A percentile compares a stretch with the other conserved stretches of the same genome.
Conservation (phyloP, 352 stramenopile genomes). For the Peronosclerospora sorghi region DNA sequence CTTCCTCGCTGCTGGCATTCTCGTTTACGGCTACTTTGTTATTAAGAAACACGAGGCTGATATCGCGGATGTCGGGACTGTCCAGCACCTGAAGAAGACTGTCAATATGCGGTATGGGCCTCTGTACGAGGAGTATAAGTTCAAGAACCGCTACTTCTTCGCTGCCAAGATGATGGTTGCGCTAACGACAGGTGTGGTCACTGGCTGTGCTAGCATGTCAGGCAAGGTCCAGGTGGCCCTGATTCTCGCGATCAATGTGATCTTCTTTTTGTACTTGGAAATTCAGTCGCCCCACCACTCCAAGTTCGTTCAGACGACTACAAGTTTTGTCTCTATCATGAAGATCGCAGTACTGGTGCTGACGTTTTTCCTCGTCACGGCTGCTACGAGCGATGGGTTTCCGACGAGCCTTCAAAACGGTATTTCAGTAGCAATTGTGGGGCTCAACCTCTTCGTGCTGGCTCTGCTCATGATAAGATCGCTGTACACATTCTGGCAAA, state of each 20-base stretch:
- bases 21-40: conserved; percentile 66
- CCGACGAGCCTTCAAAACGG: conserved; percentile 50
- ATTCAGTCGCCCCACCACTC: conserved; percentile 60
- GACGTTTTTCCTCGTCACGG: conserved; percentile 63
- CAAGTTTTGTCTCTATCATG: conserved; percentile 65
- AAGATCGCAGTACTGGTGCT: conserved; percentile 64
- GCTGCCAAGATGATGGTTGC: conserved; percentile 67
- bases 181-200: conserved; percentile 45
- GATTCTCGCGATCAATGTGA: conserved; percentile 41
- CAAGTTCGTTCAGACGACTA: conserved; percentile 59
- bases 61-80: conserved; percentile 62
- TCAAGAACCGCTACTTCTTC: conserved; percentile 81
- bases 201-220: conserved; percentile 42
- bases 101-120: conserved; percentile 72
- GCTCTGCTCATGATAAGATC: conserved; percentile 53
- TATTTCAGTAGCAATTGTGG: conserved; percentile 58
- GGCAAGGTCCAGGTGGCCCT: conserved; percentile 40
- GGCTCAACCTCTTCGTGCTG: conserved; percentile 56
- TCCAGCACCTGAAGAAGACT: conserved; percentile 70
- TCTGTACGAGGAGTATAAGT: conserved; percentile 85
- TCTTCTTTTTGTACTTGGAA: conserved; percentile 70
- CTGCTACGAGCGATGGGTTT: conserved; percentile 39
- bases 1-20: conserved; percentile 58
- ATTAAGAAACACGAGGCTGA: conserved; percentile 67
- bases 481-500: conserved; percentile 65